Conservation (phyloP, 2,329 filamentous ascomycete species). For the Hirsutella minnesotensis region DNA sequence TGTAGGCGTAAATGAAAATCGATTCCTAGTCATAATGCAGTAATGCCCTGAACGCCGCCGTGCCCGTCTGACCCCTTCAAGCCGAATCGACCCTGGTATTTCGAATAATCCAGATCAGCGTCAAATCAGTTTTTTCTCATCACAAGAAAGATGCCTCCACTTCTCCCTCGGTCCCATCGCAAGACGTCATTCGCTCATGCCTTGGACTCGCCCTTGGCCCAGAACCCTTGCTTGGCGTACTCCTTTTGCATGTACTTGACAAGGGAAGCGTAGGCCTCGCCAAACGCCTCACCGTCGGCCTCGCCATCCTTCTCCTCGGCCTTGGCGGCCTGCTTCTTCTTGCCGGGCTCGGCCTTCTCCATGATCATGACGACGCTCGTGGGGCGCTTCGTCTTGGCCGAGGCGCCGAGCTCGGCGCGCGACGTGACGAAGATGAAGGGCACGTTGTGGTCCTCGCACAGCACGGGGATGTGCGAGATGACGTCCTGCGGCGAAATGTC, state of each 20-base stretch:
- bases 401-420: conserved; percentile 85
- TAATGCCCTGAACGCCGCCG: conserved; percentile 26
- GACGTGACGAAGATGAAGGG: conserved; percentile 93
- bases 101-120: conserved; percentile 18
- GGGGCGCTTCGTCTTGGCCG: conserved; percentile 88
- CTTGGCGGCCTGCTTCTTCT: conserved; percentile 31
- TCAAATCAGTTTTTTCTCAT: background rate
- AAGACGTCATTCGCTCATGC: conserved; percentile 5
- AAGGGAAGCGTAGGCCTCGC: conserved; percentile 51
- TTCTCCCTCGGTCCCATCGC: background rate
- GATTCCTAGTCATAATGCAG: conserved; percentile 13
- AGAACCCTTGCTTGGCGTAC: conserved; percentile 43
- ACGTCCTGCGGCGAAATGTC: conserved; percentile 99
- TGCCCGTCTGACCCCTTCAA: conserved; percentile 16
- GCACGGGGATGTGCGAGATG: conserved; percentile 92
- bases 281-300: conserved; percentile 45
- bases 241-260: conserved; percentile 58
- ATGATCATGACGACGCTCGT: conserved; percentile 91
- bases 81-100: conserved; percentile 20
- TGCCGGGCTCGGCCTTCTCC: conserved; percentile 35
- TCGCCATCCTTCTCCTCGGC: conserved; percentile 32
- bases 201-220: conserved; percentile 27
- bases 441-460: conserved; percentile 96
- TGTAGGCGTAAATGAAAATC: background rate
- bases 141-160: background rate